Conservation (phyloP, 2,329 filamentous ascomycete genomes). For the Aquanectria penicillioides region DNA sequence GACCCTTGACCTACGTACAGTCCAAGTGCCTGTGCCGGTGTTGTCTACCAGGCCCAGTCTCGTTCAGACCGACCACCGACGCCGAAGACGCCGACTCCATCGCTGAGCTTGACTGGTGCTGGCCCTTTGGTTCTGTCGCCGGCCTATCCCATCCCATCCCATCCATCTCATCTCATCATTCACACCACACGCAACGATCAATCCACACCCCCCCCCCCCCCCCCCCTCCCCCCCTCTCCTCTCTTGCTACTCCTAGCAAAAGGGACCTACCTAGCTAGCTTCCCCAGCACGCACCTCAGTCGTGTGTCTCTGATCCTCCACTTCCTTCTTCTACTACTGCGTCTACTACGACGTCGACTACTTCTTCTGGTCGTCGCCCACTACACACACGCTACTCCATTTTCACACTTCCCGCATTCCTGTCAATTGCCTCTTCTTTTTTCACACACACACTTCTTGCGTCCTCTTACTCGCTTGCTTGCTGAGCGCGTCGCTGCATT, state of each 20-base stretch:
- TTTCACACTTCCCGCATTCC: constrained; percentile 22
- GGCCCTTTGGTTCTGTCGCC: constrained; percentile 9
- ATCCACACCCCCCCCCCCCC: constrained; percentile 12
- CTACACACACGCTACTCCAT: constrained; percentile 18
- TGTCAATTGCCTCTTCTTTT: constrained; percentile 15
- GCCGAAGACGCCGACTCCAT: constrained; percentile 10
- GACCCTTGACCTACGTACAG: constrained; percentile 7
- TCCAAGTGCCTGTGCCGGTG: constrained; percentile 4
- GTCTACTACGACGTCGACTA: constrained; percentile 57
- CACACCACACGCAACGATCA: constrained; percentile 16
- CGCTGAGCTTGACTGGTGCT: constrained; percentile 11
- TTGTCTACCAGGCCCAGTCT: constrained; percentile 9
- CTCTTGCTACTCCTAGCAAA: constrained; percentile 1
- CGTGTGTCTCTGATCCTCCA: neutral
- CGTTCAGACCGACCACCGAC: constrained; percentile 5
- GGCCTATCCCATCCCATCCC: constrained; percentile 19
- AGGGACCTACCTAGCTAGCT: neutral
- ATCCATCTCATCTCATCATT: constrained; percentile 20
- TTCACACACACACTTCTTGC: neutral
- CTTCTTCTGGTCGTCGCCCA: constrained; percentile 88
- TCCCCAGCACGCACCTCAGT: constrained; percentile 10
- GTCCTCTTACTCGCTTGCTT: neutral
- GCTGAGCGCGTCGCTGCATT: neutral
- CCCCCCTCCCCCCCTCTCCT: neutral
- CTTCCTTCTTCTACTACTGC: constrained; percentile 87